Evolutionary conservation across 768 basidiomycete species (phyloP).

Genomic region (Aureoboletus auriporus): DNA sequence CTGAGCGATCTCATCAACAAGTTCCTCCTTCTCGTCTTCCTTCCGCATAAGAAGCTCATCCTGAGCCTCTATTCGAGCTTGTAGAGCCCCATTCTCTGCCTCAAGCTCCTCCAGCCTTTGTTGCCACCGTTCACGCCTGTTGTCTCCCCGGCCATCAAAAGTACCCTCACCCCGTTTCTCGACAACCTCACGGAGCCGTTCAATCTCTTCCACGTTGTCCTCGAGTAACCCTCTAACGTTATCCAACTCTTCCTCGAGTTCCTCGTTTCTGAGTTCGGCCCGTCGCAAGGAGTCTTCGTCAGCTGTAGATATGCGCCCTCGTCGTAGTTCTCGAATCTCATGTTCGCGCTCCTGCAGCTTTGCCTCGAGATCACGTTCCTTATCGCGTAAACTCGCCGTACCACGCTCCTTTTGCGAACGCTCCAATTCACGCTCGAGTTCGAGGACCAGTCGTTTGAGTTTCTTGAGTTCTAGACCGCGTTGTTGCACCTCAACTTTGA

Average conservation of each 20-base stretch:
- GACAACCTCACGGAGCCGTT: constrained; percentile 64
- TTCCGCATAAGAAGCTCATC: constrained; percentile 48
- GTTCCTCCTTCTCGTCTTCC: constrained; percentile 71
- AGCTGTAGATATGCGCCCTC: constrained; percentile 38
- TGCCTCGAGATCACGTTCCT: constrained; percentile 75
- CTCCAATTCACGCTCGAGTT: constrained; percentile 78
- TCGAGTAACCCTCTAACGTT: constrained; percentile 64
- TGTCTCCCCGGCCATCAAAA: constrained; percentile 37
- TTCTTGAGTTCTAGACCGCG: constrained; percentile 90
- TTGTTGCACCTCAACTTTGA: constrained; percentile 90
- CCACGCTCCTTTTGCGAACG: constrained; percentile 54
- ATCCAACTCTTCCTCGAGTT: constrained; percentile 72
- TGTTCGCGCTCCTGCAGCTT: constrained; percentile 68
- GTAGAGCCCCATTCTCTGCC: constrained; percentile 60
- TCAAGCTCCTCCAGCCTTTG: constrained; percentile 55
- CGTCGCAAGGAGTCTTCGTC: constrained; percentile 54
- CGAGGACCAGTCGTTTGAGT: constrained; percentile 81
- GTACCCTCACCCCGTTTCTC: constrained; percentile 50
- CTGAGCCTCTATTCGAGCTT: constrained; percentile 53
- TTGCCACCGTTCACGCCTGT: constrained; percentile 41
- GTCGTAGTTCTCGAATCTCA: constrained; percentile 63
- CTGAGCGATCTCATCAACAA: constrained; percentile 61
- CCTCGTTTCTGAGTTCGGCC: constrained; percentile 56
- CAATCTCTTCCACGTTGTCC: constrained; percentile 83
- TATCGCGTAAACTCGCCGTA: constrained; percentile 36